Percentiles rank a stretch among this genome's conserved stretches.
Conservation (phyloP, 192 early-diverging fungal genomes). For the Backusella macrospora region DNA sequence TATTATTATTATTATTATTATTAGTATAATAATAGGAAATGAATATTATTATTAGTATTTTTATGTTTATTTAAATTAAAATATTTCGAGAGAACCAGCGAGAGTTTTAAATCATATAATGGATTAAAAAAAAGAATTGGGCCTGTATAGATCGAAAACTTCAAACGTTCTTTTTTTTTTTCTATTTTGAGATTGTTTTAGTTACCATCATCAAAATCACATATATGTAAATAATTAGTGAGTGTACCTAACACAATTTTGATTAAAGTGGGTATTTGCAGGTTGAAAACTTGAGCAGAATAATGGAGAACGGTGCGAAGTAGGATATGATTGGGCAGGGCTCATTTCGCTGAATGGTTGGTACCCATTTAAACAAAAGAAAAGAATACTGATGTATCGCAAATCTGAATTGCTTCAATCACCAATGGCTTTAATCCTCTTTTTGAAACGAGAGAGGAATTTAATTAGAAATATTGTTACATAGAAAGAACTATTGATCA, state of each 20-base stretch:
- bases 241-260: not conserved
- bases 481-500: too few relatives aligned
- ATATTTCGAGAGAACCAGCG: too few relatives aligned
- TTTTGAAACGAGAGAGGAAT: not conserved
- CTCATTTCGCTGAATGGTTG: not conserved
- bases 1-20: not conserved
- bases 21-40: too few relatives aligned
- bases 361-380: not conserved
- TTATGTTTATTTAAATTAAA: too few relatives aligned
- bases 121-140: not conserved
- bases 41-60: too few relatives aligned
- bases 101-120: too few relatives aligned
- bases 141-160: not conserved
- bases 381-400: not conserved
- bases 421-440: not conserved
- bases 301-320: conserved; percentile 3
- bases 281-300: not conserved
- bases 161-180: too few relatives aligned
- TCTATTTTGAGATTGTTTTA: not conserved
- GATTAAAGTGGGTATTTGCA: not conserved
- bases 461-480: too few relatives aligned
- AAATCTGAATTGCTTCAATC: not conserved
- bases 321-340: not conserved
- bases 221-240: not conserved
- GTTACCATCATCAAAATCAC: not conserved